phyloP scores from a whole-genome alignment of 306 rosid species.

The Cucumis hystrix region DNA sequence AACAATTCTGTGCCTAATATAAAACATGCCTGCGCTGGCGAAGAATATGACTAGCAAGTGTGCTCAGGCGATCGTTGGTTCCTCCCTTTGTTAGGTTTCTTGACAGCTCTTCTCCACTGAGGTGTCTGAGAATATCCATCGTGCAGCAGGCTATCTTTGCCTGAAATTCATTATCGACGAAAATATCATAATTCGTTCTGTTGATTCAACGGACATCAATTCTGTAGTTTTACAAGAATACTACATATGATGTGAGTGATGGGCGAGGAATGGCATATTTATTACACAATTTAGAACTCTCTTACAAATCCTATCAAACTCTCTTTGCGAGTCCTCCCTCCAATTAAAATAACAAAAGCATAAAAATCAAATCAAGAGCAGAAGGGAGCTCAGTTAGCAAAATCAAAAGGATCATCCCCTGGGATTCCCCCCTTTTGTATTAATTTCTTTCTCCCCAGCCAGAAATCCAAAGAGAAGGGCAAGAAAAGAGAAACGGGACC shows the following conservation, averaged over 20 bases:
- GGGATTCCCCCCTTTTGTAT: no score
- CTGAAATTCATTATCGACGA: slow-evolving; percentile 29
- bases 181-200: neutral
- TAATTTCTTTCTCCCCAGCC: no score
- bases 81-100: slow-evolving; percentile 45
- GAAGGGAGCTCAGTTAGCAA: no score
- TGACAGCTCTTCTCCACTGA: slow-evolving; percentile 90
- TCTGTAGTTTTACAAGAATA: neutral
- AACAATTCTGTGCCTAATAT: neutral
- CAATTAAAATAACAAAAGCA: neutral
- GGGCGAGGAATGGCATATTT: neutral
- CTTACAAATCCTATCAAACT: neutral
- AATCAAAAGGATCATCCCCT: no score
- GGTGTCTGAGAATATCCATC: slow-evolving; percentile 78
- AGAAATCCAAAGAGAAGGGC: no score
- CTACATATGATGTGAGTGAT: neutral
- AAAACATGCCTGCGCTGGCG: slow-evolving; percentile 51
- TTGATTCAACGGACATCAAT: no score
- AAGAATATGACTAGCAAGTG: slow-evolving; percentile 70
- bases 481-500: no score
- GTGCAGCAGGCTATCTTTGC: slow-evolving; percentile 84
- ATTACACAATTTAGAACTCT: neutral
- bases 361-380: no score
- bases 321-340: neutral
- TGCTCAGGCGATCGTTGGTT: slow-evolving; percentile 69